Evolutionary conservation across 2,329 filamentous ascomycete species (phyloP).

Genomic region (Talaromyces atroroseus): DNA sequence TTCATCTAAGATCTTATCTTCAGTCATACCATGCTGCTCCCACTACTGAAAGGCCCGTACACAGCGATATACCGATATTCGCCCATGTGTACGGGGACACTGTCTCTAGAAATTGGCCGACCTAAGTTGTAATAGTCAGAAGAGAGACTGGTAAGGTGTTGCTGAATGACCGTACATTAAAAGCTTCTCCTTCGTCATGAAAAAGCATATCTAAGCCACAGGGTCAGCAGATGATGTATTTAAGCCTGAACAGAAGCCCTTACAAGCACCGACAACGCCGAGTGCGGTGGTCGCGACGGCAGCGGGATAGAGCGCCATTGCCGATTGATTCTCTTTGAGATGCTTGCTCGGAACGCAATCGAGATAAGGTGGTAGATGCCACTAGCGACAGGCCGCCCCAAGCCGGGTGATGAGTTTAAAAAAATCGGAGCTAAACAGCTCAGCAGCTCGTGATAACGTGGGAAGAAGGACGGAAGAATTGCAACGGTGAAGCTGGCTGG

Average conservation of each 20-base stretch:
- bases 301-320: constrained; percentile 71
- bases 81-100: constrained; percentile 95
- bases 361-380: not conserved
- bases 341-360: not conserved
- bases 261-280: constrained; percentile 72
- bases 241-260: constrained; percentile 28
- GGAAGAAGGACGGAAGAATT: not conserved
- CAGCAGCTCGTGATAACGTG: not conserved
- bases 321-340: constrained; percentile 18
- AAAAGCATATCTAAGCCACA: constrained; percentile 83
- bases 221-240: constrained; percentile 16
- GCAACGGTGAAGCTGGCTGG: not conserved
- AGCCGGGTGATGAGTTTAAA: not conserved
- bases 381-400: not conserved
- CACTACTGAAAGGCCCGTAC: constrained; percentile 92
- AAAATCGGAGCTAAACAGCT: not conserved
- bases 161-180: constrained; percentile 64
- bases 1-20: not conserved
- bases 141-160: not conserved
- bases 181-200: constrained; percentile 88
- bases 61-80: constrained; percentile 80
- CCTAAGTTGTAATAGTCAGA: constrained; percentile 43
- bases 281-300: constrained; percentile 64
- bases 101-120: constrained; percentile 89
- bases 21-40: constrained; percentile 82